A percentile compares a stretch with the other conserved stretches of the same genome.
These are phyloP conservation scores for Lentinula novae-zelandiae DNA, from an alignment of 1,284 basidiomycete species.

Conservation along the genomic window DNA sequence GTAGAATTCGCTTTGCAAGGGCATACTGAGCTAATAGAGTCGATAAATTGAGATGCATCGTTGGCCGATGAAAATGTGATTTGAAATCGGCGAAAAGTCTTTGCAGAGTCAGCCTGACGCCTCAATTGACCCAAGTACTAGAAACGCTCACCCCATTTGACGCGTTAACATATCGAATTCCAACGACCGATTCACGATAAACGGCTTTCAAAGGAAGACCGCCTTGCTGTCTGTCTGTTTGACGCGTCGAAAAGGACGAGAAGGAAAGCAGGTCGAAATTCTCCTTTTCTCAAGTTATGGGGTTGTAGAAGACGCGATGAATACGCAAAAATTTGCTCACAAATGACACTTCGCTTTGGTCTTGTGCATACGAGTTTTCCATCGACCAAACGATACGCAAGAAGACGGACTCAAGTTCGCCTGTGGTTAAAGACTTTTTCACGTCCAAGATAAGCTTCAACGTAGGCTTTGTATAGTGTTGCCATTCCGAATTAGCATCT, in stretches of 20 bases:
- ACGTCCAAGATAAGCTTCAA: constrained; percentile 62
- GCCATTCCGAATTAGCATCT: constrained; percentile 53
- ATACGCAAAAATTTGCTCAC: constrained; percentile 38
- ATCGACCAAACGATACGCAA: constrained; percentile 63
- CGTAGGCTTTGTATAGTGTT: constrained; percentile 69
- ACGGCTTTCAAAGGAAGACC: constrained; percentile 71
- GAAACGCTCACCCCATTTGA: constrained; percentile 12
- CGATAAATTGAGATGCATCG: constrained; percentile 53
- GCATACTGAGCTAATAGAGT: constrained; percentile 60
- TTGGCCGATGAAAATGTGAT: constrained; percentile 54
- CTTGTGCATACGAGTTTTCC: constrained; percentile 32
- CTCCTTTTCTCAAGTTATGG: constrained; percentile 70
- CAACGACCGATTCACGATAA: constrained; percentile 66
- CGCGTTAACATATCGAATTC: constrained; percentile 57
- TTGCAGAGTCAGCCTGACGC: not conserved
- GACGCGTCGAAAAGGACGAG: constrained; percentile 37
- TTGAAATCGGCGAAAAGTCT: constrained; percentile 72
- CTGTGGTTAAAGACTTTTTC: constrained; percentile 42
- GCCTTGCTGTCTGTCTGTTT: constrained; percentile 25
- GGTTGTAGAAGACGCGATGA: not conserved
- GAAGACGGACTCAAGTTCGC: constrained; percentile 50
- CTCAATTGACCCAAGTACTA: not conserved
- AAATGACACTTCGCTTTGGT: constrained; percentile 56
- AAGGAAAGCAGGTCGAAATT: constrained; percentile 69
- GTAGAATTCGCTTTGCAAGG: constrained; percentile 60